Percentiles rank a stretch among this genome's conserved stretches.
phyloP scores from a whole-genome alignment of 495 filamentous ascomycete genomes.

The Aspergillus panamensis region DNA sequence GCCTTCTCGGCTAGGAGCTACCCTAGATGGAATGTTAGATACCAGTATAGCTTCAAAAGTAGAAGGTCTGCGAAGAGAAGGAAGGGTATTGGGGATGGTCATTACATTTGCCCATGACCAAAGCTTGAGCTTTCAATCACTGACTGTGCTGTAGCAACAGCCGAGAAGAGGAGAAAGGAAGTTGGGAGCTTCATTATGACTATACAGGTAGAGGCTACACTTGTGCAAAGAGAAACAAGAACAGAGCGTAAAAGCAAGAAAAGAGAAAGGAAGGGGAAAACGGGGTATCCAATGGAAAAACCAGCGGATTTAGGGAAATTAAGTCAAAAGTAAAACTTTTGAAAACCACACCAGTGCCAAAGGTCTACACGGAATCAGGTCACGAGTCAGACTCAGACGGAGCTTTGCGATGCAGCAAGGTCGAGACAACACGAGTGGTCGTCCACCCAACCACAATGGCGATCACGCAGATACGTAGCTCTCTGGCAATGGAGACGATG shows the following conservation, averaged over 20 bases:
- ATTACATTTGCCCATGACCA: slow-evolving; percentile 63
- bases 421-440: slow-evolving; percentile 43
- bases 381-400: slow-evolving; percentile 30
- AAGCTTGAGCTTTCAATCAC: slow-evolving; percentile 71
- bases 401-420: slow-evolving; percentile 34
- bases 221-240: not conserved
- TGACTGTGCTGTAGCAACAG: slow-evolving; percentile 57
- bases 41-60: not conserved
- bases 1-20: slow-evolving; percentile 53
- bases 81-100: not conserved
- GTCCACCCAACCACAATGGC: slow-evolving; percentile 51
- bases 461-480: slow-evolving; percentile 46
- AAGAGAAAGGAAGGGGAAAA: not conserved
- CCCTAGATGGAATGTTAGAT: slow-evolving; percentile 37
- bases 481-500: slow-evolving; percentile 41
- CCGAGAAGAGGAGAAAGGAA: slow-evolving; percentile 47
- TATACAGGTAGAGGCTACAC: slow-evolving; percentile 15
- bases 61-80: not conserved
- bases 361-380: slow-evolving; percentile 9
- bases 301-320: not conserved
- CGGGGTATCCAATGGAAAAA: not conserved
- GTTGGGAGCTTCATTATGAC: slow-evolving; percentile 39
- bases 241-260: not conserved
- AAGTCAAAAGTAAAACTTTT: not conserved
- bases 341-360: not conserved